A percentile compares a stretch with the other conserved stretches of the same genome.
Evolutionary conservation across 2,329 filamentous ascomycete genomes (phyloP).

Genomic region (Xylaria sp.): DNA sequence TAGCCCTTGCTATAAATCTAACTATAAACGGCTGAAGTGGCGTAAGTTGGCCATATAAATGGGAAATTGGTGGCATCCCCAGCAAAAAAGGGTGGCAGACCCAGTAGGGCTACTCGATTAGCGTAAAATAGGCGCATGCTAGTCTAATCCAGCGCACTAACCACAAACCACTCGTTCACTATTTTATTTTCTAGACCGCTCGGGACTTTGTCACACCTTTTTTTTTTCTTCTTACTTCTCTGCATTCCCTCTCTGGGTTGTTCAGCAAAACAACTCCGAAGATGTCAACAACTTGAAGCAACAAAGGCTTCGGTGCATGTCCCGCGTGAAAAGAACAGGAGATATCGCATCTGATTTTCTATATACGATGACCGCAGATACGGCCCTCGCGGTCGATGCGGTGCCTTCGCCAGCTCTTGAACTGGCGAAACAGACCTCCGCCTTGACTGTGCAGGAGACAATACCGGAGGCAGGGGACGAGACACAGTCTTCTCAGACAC

Average conservation of each 20-base stretch:
- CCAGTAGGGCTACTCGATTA: no score
- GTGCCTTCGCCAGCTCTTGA: slow-evolving; percentile 43
- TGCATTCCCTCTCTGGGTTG: slow-evolving; percentile 29
- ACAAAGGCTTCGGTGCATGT: slow-evolving; percentile 26
- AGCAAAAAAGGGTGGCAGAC: no score
- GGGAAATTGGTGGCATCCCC: no score
- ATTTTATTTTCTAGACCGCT: slow-evolving; percentile 17
- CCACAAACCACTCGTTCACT: slow-evolving; percentile 16
- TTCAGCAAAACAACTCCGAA: slow-evolving; percentile 33
- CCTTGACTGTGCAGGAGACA: slow-evolving; percentile 45
- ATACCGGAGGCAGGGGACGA: slow-evolving; percentile 18
- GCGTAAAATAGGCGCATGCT: not conserved
- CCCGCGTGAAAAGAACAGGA: slow-evolving; percentile 10
- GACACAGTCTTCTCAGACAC: slow-evolving; percentile 50
- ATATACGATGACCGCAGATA: slow-evolving; percentile 41
- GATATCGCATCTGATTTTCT: slow-evolving; percentile 22
- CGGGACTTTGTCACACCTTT: slow-evolving; percentile 9
- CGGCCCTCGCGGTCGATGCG: slow-evolving; percentile 29
- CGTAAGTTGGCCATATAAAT: no score
- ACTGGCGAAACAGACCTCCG: slow-evolving; percentile 43
- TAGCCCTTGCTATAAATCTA: no score
- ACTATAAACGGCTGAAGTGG: no score
- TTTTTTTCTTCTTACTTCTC: slow-evolving; percentile 15
- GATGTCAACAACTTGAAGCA: slow-evolving; percentile 37
- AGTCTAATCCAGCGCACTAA: slow-evolving; percentile 18